These are phyloP conservation scores for Persicaria maculosa DNA, from an alignment of 148 eudicot species.

Conservation along the genomic window DNA sequence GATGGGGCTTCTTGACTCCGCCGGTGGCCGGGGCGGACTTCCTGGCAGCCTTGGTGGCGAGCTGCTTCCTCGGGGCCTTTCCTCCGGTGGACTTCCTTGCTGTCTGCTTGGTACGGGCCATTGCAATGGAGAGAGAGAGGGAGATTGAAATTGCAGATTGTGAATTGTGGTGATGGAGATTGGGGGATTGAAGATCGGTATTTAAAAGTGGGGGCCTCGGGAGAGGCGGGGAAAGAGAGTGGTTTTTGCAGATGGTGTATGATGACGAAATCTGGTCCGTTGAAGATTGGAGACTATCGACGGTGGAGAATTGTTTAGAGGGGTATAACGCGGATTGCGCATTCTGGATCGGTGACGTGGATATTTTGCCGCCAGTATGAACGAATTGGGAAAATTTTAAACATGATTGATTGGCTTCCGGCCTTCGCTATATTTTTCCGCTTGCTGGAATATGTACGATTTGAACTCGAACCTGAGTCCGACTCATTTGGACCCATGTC, in stretches of 20 bases:
- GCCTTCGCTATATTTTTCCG: not conserved
- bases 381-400: not conserved
- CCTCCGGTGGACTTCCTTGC: conserved; percentile 9
- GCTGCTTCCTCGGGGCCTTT: conserved; percentile 15
- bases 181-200: too few relatives aligned
- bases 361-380: not conserved
- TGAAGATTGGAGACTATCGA: not conserved
- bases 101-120: conserved; percentile 8
- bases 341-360: conserved; percentile 2
- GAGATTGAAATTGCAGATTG: not conserved
- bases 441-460: too few relatives aligned
- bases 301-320: not conserved
- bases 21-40: conserved; percentile 11
- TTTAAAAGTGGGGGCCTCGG: not conserved
- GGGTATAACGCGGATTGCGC: not conserved
- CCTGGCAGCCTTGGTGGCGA: conserved; percentile 14
- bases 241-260: not conserved
- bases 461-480: too few relatives aligned
- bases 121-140: not conserved
- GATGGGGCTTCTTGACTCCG: conserved; percentile 14
- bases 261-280: conserved; percentile 1
- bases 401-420: not conserved
- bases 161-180: not conserved
- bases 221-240: not conserved
- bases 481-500: too few relatives aligned